phyloP scores from a whole-genome alignment of 2,329 filamentous ascomycete species.

The Fusarium foetens region DNA sequence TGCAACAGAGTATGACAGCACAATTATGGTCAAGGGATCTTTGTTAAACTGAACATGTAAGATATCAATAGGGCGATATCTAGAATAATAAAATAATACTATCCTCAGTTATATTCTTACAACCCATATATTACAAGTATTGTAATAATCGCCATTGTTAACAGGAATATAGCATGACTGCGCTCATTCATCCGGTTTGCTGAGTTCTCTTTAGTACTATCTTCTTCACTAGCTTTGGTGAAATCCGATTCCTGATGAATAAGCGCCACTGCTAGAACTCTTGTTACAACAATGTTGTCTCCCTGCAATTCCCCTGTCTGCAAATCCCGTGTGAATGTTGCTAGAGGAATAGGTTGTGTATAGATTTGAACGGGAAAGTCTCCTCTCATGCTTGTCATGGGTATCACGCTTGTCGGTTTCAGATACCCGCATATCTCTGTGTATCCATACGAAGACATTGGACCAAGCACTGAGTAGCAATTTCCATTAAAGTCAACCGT shows the following conservation, averaged over 20 bases:
- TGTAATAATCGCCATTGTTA: neutral
- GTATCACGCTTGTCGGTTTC: neutral
- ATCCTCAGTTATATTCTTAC: too few species aligned
- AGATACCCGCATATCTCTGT: neutral
- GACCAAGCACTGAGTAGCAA: constrained; percentile 28
- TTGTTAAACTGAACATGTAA: too few species aligned
- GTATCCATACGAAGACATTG: neutral
- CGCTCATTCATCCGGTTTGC: neutral
- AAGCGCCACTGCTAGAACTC: constrained; percentile 10
- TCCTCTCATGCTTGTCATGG: neutral
- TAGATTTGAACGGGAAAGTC: fast-evolving
- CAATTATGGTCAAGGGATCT: neutral
- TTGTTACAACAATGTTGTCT: neutral
- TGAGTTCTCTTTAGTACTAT: neutral
- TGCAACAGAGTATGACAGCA: neutral
- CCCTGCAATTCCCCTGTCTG: neutral
- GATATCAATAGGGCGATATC: too few species aligned
- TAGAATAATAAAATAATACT: neutral
- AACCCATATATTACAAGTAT: neutral
- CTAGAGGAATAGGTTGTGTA: neutral
- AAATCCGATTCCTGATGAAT: constrained; percentile 4
- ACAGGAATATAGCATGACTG: neutral
- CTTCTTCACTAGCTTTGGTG: neutral
- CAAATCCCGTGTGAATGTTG: neutral
- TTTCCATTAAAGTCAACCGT: constrained; percentile 6